Evolutionary conservation across 306 rosid genomes (phyloP).

Genomic region (Pueraria montana): DNA sequence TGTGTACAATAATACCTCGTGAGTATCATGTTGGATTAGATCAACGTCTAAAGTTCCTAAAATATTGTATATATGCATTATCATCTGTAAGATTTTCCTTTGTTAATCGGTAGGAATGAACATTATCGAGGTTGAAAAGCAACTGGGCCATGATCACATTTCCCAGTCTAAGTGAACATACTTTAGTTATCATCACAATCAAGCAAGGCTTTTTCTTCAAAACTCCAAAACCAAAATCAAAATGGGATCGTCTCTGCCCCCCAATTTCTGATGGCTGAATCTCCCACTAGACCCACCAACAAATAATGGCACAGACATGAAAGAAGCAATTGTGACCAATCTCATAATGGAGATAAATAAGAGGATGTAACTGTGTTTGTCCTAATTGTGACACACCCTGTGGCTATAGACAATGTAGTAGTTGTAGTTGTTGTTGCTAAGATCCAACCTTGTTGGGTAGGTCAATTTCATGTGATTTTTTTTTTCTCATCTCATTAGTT

Average conservation of each 20-base stretch:
- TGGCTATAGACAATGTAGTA: background rate
- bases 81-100: background rate
- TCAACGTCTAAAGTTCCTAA: slow-evolving; percentile 4
- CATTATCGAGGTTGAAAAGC: slow-evolving; percentile 41
- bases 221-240: slow-evolving; percentile 59
- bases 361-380: slow-evolving; percentile 50
- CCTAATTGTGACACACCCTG: slow-evolving; percentile 48
- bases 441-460: slow-evolving; percentile 47
- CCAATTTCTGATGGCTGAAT: slow-evolving; percentile 44
- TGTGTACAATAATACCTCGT: background rate
- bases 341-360: slow-evolving; percentile 44
- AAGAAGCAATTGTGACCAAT: slow-evolving; percentile 40
- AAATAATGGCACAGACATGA: slow-evolving; percentile 48
- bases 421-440: slow-evolving; percentile 29
- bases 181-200: slow-evolving; percentile 33
- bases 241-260: slow-evolving; percentile 52
- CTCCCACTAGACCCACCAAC: slow-evolving; percentile 56
- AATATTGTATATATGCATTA: slow-evolving; percentile 25
- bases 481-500: slow-evolving; percentile 3
- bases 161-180: slow-evolving; percentile 17
- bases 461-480: slow-evolving; percentile 34
- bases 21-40: slow-evolving; percentile 15
- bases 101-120: background rate
- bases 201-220: slow-evolving; percentile 36
- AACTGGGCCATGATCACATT: slow-evolving; percentile 33